Percentiles rank a stretch among this genome's conserved stretches.
Conservation (phyloP, 2,329 filamentous ascomycete genomes). For the Simplicillium aogashimaense region DNA sequence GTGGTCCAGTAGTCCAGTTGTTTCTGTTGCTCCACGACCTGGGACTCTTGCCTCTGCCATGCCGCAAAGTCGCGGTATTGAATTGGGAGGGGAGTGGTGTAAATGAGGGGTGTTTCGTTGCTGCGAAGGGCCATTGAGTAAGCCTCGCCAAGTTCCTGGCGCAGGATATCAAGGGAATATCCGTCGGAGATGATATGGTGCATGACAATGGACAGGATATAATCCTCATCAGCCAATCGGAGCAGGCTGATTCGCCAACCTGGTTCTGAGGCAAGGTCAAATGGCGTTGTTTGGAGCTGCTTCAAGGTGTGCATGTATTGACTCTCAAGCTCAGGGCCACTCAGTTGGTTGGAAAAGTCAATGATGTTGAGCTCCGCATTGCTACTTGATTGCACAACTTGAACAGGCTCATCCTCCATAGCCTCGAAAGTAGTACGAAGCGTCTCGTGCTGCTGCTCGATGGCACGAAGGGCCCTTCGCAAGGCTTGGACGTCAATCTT, state of each 20-base stretch:
- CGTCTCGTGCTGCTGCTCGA: constrained; percentile 12
- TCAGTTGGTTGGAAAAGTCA: too few relatives aligned
- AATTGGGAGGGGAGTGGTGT: constrained; percentile 3
- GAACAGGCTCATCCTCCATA: constrained; percentile 4
- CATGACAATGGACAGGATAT: constrained; percentile 16
- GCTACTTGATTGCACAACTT: constrained; percentile 4
- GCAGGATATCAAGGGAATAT: constrained; percentile 16
- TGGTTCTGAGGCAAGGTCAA: constrained; percentile 12
- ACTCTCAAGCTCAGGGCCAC: neutral
- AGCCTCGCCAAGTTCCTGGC: constrained; percentile 10
- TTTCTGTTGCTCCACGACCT: constrained; percentile 3
- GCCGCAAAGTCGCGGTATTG: constrained; percentile 8
- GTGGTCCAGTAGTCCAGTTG: constrained; percentile 7
- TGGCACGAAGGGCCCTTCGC: constrained; percentile 3
- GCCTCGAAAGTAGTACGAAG: constrained; percentile 12
- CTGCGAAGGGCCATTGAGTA: constrained; percentile 9
- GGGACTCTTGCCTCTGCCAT: constrained; percentile 4
- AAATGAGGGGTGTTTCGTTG: constrained; percentile 6
- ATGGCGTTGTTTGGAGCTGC: constrained; percentile 11
- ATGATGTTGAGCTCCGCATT: constrained; percentile 1
- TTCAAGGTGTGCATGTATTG: neutral
- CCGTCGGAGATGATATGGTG: constrained; percentile 20
- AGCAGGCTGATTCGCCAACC: constrained; percentile 12
- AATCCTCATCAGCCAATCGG: constrained; percentile 6
- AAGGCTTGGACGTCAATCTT: constrained; percentile 8